phyloP scores from a whole-genome alignment of 2,329 filamentous ascomycete genomes.

The Sporothrix dimorphospora region DNA sequence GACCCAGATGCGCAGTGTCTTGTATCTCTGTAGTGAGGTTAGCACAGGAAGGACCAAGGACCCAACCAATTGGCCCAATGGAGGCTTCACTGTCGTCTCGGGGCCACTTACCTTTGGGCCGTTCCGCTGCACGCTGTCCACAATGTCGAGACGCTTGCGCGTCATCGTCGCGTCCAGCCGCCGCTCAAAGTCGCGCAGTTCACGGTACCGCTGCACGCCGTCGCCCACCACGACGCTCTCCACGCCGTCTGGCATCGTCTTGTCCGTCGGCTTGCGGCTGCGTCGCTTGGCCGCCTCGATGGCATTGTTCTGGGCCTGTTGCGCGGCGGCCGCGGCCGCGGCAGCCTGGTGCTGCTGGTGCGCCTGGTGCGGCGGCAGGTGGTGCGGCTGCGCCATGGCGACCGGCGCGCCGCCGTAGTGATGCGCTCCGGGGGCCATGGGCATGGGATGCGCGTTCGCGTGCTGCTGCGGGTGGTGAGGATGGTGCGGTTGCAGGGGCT shows the following conservation, averaged over 20 bases:
- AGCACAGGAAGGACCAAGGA: no score
- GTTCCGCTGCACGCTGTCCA: constrained; percentile 76
- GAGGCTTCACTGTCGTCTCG: neutral
- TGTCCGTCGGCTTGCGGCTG: constrained; percentile 90
- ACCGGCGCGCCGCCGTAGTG: constrained; percentile 26
- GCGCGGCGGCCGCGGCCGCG: constrained; percentile 53
- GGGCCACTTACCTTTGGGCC: constrained; percentile 30
- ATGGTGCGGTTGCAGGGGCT: neutral
- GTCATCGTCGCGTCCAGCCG: constrained; percentile 90
- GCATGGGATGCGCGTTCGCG: constrained; percentile 22
- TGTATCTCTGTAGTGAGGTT: constrained; percentile 61
- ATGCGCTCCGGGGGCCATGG: constrained; percentile 26
- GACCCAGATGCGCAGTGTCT: constrained; percentile 90
- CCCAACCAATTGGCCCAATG: neutral
- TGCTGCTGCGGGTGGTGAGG: constrained; percentile 22
- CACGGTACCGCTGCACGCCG: constrained; percentile 78
- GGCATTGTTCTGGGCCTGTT: constrained; percentile 56
- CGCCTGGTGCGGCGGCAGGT: constrained; percentile 41
- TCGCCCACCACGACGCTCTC: constrained; percentile 83
- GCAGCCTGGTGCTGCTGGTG: constrained; percentile 45
- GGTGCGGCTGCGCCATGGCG: constrained; percentile 26
- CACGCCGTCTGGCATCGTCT: constrained; percentile 87
- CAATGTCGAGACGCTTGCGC: constrained; percentile 88
- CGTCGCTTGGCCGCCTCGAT: constrained; percentile 75
- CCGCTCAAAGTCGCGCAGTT: constrained; percentile 83